Percentiles rank a stretch among this genome's conserved stretches.
Evolutionary conservation across 2,329 filamentous ascomycete species (phyloP).

Genomic region (Remersonia thermophila): DNA sequence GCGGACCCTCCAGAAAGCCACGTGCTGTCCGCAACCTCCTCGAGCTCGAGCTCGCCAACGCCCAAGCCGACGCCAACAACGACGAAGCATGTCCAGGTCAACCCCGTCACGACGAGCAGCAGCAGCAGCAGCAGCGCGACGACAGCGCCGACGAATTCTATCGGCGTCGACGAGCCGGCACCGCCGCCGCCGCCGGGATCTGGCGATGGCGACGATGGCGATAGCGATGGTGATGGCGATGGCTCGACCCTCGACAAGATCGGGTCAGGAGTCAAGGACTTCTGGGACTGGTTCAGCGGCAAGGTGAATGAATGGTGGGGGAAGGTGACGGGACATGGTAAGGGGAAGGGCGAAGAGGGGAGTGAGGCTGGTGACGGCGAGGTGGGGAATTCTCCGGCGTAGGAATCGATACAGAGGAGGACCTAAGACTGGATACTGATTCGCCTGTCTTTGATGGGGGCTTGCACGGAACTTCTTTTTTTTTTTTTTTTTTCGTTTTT

Average conservation of each 20-base stretch:
- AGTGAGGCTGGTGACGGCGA: neutral
- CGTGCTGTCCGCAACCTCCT: conserved; percentile 2
- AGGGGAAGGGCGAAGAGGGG: conserved; percentile 1
- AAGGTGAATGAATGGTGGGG: conserved; percentile 35
- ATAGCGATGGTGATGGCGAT: conserved; percentile 11
- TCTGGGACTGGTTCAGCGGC: conserved; percentile 41
- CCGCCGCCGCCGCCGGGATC: conserved; percentile 13
- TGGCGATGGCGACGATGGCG: conserved; percentile 3
- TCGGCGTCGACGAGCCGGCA: conserved; percentile 16
- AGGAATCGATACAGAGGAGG: too few species aligned
- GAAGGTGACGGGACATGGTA: conserved; percentile 25
- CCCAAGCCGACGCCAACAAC: conserved; percentile 2
- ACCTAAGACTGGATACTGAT: too few species aligned
- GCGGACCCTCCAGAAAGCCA: conserved; percentile 35
- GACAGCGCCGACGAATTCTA: conserved; percentile 11
- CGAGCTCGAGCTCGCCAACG: conserved; percentile 6
- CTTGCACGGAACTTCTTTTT: too few species aligned
- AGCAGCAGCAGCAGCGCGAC: neutral
- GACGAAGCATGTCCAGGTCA: conserved; percentile 9
- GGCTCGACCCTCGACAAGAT: conserved; percentile 21
- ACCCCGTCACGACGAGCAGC: conserved; percentile 10
- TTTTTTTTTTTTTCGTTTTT: neutral
- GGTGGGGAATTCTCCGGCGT: too few species aligned
- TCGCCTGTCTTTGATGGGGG: too few species aligned
- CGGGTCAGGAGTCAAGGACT: conserved; percentile 22